Percentiles rank a stretch among this genome's conserved stretches.
Evolutionary conservation across 495 filamentous ascomycete genomes (phyloP).

Genomic region (Schizothecium vesticola): DNA sequence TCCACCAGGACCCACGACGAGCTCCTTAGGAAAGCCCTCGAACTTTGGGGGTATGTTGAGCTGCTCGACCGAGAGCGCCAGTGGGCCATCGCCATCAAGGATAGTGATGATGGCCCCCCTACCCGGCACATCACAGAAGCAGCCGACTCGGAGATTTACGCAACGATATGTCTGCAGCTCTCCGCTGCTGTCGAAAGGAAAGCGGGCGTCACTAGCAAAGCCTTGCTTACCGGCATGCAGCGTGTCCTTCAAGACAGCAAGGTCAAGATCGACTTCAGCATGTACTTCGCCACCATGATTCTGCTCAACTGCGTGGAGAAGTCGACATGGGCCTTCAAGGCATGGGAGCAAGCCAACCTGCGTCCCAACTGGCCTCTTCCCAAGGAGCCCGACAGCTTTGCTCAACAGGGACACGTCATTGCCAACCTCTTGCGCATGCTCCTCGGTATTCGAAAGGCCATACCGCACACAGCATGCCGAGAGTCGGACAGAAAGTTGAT

Average conservation of each 20-base stretch:
- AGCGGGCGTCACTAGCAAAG: slow-evolving; percentile 58
- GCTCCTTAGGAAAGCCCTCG: slow-evolving; percentile 60
- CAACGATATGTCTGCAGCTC: slow-evolving; percentile 61
- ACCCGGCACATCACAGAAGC: slow-evolving; percentile 35
- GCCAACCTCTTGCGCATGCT: slow-evolving; percentile 70
- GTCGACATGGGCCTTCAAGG: slow-evolving; percentile 75
- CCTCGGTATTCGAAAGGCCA: slow-evolving; percentile 63
- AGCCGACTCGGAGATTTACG: slow-evolving; percentile 40
- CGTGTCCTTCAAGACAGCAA: slow-evolving; percentile 69
- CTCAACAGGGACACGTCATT: slow-evolving; percentile 66
- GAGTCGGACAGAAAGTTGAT: slow-evolving; percentile 52
- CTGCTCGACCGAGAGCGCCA: slow-evolving; percentile 63
- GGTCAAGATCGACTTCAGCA: slow-evolving; percentile 61
- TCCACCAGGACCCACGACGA: slow-evolving; percentile 53
- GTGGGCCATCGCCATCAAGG: slow-evolving; percentile 54
- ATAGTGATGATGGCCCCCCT: slow-evolving; percentile 24
- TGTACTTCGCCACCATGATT: slow-evolving; percentile 67
- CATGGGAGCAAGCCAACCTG: slow-evolving; percentile 59
- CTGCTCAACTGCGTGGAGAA: slow-evolving; percentile 77
- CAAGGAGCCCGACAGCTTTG: slow-evolving; percentile 58
- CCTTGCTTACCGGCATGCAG: slow-evolving; percentile 70
- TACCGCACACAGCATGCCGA: slow-evolving; percentile 52
- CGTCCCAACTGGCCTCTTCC: slow-evolving; percentile 65
- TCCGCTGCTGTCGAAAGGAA: slow-evolving; percentile 69
- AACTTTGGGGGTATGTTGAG: slow-evolving; percentile 72